These are phyloP conservation scores for Neonectria ditissima DNA, from an alignment of 2,329 filamentous ascomycete genomes.

Conservation along the genomic window DNA sequence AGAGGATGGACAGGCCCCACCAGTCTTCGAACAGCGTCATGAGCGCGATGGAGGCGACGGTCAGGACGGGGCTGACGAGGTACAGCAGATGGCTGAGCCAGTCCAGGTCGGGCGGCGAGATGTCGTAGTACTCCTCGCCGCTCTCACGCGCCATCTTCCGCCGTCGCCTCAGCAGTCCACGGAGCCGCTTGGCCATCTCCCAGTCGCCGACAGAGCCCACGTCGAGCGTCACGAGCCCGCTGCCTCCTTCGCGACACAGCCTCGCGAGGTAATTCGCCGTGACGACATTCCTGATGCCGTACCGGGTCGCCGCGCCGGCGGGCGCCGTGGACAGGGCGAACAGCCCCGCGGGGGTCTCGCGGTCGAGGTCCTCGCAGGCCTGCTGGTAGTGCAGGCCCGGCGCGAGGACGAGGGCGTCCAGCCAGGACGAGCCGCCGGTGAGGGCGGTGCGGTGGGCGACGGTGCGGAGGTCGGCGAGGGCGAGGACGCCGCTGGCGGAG, in stretches of 20 bases:
- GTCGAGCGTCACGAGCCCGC: constrained; percentile 44
- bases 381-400: constrained; percentile 73
- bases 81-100: constrained; percentile 63
- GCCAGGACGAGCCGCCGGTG: constrained; percentile 66
- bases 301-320: constrained; percentile 37
- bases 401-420: constrained; percentile 68
- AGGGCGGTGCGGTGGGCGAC: constrained; percentile 67
- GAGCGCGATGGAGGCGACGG: constrained; percentile 56
- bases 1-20: constrained; percentile 62
- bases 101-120: constrained; percentile 51
- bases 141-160: constrained; percentile 24
- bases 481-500: constrained; percentile 66
- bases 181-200: constrained; percentile 36
- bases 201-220: constrained; percentile 42
- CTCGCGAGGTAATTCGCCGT: constrained; percentile 60
- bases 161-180: constrained; percentile 19
- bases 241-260: constrained; percentile 38
- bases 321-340: constrained; percentile 33
- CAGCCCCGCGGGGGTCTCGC: constrained; percentile 51
- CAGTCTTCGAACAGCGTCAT: constrained; percentile 63
- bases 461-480: constrained; percentile 69
- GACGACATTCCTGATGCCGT: constrained; percentile 61
- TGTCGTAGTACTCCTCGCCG: constrained; percentile 38
- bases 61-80: constrained; percentile 60
- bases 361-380: constrained; percentile 62